Percentiles rank a stretch among this genome's conserved stretches.
phyloP scores from a whole-genome alignment of 768 basidiomycete species.

The Trametes cinnabarina region DNA sequence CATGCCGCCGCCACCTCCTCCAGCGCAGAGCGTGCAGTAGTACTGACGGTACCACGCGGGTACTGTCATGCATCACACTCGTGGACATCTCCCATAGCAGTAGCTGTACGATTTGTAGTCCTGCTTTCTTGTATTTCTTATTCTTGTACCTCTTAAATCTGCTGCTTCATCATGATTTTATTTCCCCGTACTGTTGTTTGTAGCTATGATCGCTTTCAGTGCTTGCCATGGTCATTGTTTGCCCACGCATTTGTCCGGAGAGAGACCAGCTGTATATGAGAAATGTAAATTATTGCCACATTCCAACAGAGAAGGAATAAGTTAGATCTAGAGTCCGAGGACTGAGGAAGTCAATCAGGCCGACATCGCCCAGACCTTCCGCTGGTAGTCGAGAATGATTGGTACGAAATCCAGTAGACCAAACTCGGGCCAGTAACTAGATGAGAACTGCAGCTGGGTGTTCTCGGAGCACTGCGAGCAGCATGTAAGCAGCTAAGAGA shows the following conservation, averaged over 20 bases:
- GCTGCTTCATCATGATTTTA: too few relatives aligned
- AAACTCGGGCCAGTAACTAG: slow-evolving; percentile 91
- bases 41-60: too few relatives aligned
- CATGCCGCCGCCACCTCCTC: slow-evolving; percentile 9
- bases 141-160: too few relatives aligned
- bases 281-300: not conserved
- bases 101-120: too few relatives aligned
- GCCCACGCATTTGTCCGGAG: not conserved
- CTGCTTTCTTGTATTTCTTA: too few relatives aligned
- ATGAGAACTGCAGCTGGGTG: slow-evolving; percentile 84
- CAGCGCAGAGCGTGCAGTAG: slow-evolving; percentile 11
- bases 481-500: not conserved
- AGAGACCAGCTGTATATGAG: not conserved
- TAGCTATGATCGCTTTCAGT: too few relatives aligned
- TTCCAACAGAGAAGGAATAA: slow-evolving; percentile 2
- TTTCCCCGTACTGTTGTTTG: too few relatives aligned
- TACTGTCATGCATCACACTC: too few relatives aligned
- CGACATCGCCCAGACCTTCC: slow-evolving; percentile 53
- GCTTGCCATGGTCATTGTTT: too few relatives aligned
- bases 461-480: slow-evolving; percentile 65
- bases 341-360: not conserved
- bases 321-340: not conserved
- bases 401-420: slow-evolving; percentile 84
- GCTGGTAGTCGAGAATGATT: slow-evolving; percentile 85
- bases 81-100: too few relatives aligned